Evolutionary conservation across 345 rosid species (phyloP).

Genomic region (Citrus trifoliata): DNA sequence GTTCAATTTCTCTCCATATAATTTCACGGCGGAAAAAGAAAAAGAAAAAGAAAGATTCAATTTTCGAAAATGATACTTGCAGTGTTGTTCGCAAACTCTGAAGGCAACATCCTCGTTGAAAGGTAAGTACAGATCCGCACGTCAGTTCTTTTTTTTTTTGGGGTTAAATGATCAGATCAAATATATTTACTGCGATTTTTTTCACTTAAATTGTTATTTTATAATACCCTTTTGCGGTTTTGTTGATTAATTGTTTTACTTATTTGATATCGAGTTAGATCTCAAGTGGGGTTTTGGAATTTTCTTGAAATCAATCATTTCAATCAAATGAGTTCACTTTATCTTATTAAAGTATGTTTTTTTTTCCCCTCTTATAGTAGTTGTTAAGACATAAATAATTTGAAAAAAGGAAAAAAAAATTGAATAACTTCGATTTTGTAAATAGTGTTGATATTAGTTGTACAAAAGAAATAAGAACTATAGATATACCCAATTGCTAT

Average conservation of each 20-base stretch:
- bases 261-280: slow-evolving; percentile 10
- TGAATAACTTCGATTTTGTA: not conserved
- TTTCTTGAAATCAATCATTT: slow-evolving; percentile 1
- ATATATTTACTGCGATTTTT: not conserved
- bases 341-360: not conserved
- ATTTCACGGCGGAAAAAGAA: not conserved
- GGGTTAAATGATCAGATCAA: not conserved
- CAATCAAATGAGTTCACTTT: not conserved
- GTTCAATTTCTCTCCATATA: not conserved
- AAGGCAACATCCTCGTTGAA: slow-evolving; percentile 69
- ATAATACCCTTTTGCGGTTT: not conserved
- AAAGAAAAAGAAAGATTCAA: not conserved
- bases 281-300: slow-evolving; percentile 1
- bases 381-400: not conserved
- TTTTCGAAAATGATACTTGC: slow-evolving; percentile 53
- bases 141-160: not conserved
- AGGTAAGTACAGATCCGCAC: slow-evolving; percentile 37
- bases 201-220: not conserved
- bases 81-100: slow-evolving; percentile 60
- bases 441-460: not conserved
- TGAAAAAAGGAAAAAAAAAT: not conserved
- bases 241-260: not conserved
- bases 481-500: not conserved
- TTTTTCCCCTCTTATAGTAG: no score
- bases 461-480: not conserved